Conservation (phyloP, 2,329 filamentous ascomycete genomes). For the Claviceps arundinis region DNA sequence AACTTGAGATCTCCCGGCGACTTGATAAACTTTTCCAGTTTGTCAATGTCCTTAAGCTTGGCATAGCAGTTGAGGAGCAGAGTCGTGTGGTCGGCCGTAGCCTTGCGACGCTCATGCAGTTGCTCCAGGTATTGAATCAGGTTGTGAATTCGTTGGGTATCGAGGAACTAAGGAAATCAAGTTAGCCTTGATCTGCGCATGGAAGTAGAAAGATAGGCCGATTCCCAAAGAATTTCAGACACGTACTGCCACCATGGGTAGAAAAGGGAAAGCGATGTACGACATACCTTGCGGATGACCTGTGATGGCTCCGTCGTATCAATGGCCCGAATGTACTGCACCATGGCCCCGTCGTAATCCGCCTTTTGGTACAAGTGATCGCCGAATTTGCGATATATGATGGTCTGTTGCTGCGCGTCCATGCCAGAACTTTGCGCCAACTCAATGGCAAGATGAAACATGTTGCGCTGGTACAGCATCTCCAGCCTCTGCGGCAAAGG, state of each 20-base stretch:
- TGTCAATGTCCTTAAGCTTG: constrained; percentile 92
- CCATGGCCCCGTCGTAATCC: constrained; percentile 97
- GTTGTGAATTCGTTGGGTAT: constrained; percentile 95
- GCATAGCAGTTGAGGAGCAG: constrained; percentile 93
- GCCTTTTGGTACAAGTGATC: constrained; percentile 91
- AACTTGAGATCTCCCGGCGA: constrained; percentile 91
- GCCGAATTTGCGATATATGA: constrained; percentile 86
- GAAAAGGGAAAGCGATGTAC: background rate
- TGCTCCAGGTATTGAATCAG: constrained; percentile 95
- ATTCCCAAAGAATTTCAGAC: too few relatives aligned
- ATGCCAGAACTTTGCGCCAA: constrained; percentile 81
- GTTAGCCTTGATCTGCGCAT: constrained; percentile 4
- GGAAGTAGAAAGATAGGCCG: background rate
- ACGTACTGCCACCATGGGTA: background rate
- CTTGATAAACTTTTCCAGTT: constrained; percentile 93
- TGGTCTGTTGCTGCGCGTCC: constrained; percentile 67
- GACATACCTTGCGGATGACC: constrained; percentile 70
- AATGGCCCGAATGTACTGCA: constrained; percentile 91
- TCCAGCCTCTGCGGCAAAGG: constrained; percentile 81
- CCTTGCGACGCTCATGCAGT: constrained; percentile 83
- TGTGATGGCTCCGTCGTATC: constrained; percentile 94
- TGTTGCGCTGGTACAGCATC: constrained; percentile 83
- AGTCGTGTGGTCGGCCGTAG: constrained; percentile 90
- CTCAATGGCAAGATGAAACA: constrained; percentile 84
- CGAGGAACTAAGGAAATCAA: constrained; percentile 55